Conservation (phyloP, 108 stramenopile genomes). For the Fragilariopsis cylindrus region DNA sequence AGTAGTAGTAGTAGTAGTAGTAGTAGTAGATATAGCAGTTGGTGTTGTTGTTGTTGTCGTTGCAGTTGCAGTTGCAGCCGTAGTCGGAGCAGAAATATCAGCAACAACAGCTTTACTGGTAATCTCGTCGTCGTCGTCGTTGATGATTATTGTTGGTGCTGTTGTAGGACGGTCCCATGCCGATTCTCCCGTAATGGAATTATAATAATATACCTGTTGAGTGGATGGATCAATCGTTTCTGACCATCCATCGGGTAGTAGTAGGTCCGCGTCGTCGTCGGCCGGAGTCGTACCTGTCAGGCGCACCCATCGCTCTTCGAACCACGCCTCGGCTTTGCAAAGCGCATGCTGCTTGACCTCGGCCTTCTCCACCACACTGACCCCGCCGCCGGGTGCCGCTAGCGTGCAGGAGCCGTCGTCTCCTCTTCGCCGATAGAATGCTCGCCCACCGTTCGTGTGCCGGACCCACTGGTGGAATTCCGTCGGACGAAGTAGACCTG, state of each 20-base stretch:
- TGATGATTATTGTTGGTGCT: neutral
- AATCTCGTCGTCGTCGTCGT: neutral
- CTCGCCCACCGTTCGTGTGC: too few relatives aligned
- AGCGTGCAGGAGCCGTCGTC: too few relatives aligned
- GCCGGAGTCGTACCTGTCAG: neutral
- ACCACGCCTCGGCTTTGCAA: neutral
- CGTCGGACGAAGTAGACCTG: neutral
- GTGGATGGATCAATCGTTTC: slow-evolving; percentile 42
- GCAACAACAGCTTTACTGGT: neutral
- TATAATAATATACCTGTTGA: slow-evolving; percentile 57
- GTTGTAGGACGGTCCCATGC: slow-evolving; percentile 48
- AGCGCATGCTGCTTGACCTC: neutral
- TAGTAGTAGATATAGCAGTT: neutral
- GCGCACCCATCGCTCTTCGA: neutral
- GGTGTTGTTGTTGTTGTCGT: neutral
- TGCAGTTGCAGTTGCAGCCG: neutral
- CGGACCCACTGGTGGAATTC: too few relatives aligned
- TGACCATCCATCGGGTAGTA: slow-evolving; percentile 47
- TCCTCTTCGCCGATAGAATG: too few relatives aligned
- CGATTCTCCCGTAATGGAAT: slow-evolving; percentile 47
- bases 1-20: neutral
- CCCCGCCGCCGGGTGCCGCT: too few relatives aligned
- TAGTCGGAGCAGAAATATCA: neutral
- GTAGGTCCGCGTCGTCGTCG: neutral
- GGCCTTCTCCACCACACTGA: too few relatives aligned